Base-by-base conservation (phyloP, 148 eudicot genomes). In the Talinum fruticosum region DNA sequence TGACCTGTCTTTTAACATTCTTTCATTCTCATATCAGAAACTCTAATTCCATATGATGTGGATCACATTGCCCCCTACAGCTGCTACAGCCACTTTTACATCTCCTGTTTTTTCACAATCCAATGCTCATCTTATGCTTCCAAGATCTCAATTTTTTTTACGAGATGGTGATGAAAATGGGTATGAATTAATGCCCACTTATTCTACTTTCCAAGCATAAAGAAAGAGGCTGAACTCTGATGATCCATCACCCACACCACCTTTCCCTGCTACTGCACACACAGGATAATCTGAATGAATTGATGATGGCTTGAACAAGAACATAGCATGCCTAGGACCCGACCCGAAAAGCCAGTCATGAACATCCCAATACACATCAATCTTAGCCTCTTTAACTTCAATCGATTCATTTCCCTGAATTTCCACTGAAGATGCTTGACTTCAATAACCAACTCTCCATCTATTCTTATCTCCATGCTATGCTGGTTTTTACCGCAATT, bases 271-370 rank as follows among this genome's bases (percentile, higher is more conserved):
- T 51, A 3, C 8, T 16, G 21, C 57, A 19, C n/a, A 51, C 23
- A 51, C 82, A 28, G 82, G 44, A 47, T 67, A 76, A 65, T 78
- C 41, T 84, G 78, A 35, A 84, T 81, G 86, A 72, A 26, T 44
- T 33, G 82, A 69, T 24, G 57, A 84, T 1, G 90, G 89, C 81
- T 90, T 90, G 77, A 94, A 88, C 78, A 95, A 83, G 82, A 95
- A 92, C 87, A 95, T 81, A 1, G 89, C 98, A 68, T 92, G 89
- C 76, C 97, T 85, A 54, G 92, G 84, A 41, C 97, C 95, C 36
- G 92, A 88, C 72, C 91, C 89, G 61, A 95, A 95, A 2, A 95
- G 79, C 98, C 98, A 95, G 68, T 92, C 97, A 87, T 95, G 98
- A 64, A 95, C 92, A 82, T 95, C 98, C 96, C 96, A 95, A 74